A percentile compares a stretch with the other conserved stretches of the same genome.
These are phyloP conservation scores for Lentinula sp. DNA, from an alignment of 768 basidiomycete genomes.

Conservation along the genomic window DNA sequence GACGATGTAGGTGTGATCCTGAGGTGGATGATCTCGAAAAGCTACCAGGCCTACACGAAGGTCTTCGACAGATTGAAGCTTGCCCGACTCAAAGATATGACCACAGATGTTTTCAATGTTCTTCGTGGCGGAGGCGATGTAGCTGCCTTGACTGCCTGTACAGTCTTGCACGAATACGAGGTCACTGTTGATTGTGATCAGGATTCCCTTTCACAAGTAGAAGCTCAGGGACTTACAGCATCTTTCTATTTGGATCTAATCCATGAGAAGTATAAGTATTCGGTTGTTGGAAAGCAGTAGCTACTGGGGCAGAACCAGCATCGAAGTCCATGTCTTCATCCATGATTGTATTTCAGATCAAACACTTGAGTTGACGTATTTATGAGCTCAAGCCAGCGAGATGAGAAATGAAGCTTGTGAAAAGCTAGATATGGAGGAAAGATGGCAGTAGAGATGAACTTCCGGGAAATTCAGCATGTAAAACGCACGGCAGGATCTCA, in stretches of 20 bases:
- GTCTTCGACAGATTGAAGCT: slow-evolving; percentile 81
- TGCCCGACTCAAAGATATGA: slow-evolving; percentile 91
- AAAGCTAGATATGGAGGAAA: background rate
- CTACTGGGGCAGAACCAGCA: slow-evolving; percentile 26
- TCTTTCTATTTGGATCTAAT: slow-evolving; percentile 47
- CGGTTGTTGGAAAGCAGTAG: slow-evolving; percentile 10
- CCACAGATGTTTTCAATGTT: slow-evolving; percentile 96
- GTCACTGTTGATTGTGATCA: slow-evolving; percentile 46
- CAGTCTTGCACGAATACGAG: slow-evolving; percentile 95
- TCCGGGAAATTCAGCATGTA: slow-evolving; percentile 3
- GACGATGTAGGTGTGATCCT: slow-evolving; percentile 92
- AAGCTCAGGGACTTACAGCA: slow-evolving; percentile 51
- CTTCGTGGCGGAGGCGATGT: slow-evolving; percentile 90
- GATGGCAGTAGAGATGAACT: slow-evolving; percentile 2
- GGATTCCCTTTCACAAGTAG: slow-evolving; percentile 1
- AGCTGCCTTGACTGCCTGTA: slow-evolving; percentile 86
- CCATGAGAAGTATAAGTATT: background rate
- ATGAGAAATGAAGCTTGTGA: background rate
- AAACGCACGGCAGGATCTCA: background rate
- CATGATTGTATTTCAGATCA: slow-evolving; percentile 36
- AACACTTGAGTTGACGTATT: background rate
- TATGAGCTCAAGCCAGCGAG: background rate
- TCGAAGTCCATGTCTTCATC: slow-evolving; percentile 79
- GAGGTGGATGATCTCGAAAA: slow-evolving; percentile 95
- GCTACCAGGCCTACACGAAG: slow-evolving; percentile 89